These are phyloP conservation scores for Amanita pseudoporphyria DNA, from an alignment of 768 basidiomycete genomes.

Conservation along the genomic window DNA sequence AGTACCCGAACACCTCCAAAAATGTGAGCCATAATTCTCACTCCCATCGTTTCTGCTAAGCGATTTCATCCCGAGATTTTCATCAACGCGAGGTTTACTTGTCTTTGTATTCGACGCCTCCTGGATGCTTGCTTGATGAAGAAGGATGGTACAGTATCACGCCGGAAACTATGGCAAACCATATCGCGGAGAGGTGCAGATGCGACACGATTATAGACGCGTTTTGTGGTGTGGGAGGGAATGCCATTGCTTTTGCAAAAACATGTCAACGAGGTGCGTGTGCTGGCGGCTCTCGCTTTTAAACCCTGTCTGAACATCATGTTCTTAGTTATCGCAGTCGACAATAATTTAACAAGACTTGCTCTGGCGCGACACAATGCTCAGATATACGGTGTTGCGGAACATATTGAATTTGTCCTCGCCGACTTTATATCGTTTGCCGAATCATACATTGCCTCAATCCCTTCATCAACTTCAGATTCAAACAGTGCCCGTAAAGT, in stretches of 20 bases:
- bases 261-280: too few relatives aligned
- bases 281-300: background rate
- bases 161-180: slow-evolving; percentile 84
- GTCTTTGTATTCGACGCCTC: slow-evolving; percentile 55
- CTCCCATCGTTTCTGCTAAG: slow-evolving; percentile 1
- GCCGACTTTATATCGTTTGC: slow-evolving; percentile 82
- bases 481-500: slow-evolving; percentile 39
- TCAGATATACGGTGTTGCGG: slow-evolving; percentile 85
- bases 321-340: slow-evolving; percentile 81
- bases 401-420: slow-evolving; percentile 91
- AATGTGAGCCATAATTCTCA: slow-evolving; percentile 49
- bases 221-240: too few relatives aligned
- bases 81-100: slow-evolving; percentile 79
- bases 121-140: slow-evolving; percentile 81
- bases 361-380: slow-evolving; percentile 93
- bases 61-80: slow-evolving; percentile 43
- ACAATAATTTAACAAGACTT: slow-evolving; percentile 72
- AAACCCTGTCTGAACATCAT: background rate
- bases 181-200: too few relatives aligned
- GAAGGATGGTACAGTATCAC: slow-evolving; percentile 98
- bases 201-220: too few relatives aligned
- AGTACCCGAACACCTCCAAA: slow-evolving; percentile 70
- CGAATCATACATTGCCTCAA: slow-evolving; percentile 30
- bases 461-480: slow-evolving; percentile 15
- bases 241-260: too few relatives aligned